Evolutionary conservation across 345 rosid genomes (phyloP).

Genomic region (Geranium brycei): DNA sequence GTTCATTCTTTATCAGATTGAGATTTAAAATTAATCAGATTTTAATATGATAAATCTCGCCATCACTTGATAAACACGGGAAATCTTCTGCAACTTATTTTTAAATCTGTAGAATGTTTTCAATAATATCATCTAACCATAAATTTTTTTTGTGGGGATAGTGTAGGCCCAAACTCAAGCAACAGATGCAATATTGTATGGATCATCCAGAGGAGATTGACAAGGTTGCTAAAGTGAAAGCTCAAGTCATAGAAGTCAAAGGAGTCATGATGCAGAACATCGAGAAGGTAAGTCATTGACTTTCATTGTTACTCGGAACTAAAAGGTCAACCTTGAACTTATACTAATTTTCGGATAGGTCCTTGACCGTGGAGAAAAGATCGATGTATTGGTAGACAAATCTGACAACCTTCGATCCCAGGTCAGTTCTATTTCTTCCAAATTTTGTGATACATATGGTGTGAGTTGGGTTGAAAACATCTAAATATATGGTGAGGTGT

Average conservation of each 20-base stretch:
- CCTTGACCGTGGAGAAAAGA: conserved; percentile 74
- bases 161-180: conserved; percentile 41
- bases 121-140: too few relatives aligned
- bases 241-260: conserved; percentile 47
- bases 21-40: too few relatives aligned
- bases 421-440: conserved; percentile 20
- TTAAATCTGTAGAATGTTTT: too few relatives aligned
- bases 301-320: not conserved
- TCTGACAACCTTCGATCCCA: conserved; percentile 70
- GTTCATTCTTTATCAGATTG: too few relatives aligned
- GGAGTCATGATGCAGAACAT: conserved; percentile 53
- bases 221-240: conserved; percentile 50
- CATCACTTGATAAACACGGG: too few relatives aligned
- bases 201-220: conserved; percentile 52
- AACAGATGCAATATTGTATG: conserved; percentile 53
- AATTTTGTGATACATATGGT: too few relatives aligned
- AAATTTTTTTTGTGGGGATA: not conserved
- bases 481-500: too few relatives aligned
- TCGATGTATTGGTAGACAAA: conserved; percentile 65
- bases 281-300: conserved; percentile 24
- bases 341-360: conserved; percentile 23
- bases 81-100: too few relatives aligned
- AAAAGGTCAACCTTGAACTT: not conserved
- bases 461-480: too few relatives aligned
- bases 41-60: too few relatives aligned